Evolutionary conservation across 306 rosid genomes (phyloP).

Genomic region (Pterocarpus santalinus): DNA sequence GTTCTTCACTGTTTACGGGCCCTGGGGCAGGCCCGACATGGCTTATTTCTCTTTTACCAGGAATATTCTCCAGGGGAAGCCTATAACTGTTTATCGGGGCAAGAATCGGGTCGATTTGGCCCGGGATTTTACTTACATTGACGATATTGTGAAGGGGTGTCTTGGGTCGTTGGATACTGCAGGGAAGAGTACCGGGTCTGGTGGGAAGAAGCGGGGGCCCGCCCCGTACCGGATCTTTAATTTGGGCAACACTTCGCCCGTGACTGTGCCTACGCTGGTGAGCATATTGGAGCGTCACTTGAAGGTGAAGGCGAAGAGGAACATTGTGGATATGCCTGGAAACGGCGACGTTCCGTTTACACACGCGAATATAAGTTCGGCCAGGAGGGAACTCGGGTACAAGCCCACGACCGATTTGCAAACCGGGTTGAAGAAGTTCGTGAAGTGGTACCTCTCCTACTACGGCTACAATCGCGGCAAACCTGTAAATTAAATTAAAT

Average conservation of each 20-base stretch:
- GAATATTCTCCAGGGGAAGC: slow-evolving; percentile 82
- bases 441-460: slow-evolving; percentile 86
- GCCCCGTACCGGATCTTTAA: slow-evolving; percentile 85
- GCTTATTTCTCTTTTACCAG: slow-evolving; percentile 85
- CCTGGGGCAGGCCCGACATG: slow-evolving; percentile 98
- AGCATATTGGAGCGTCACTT: slow-evolving; percentile 74
- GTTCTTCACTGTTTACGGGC: slow-evolving; percentile 91
- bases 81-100: slow-evolving; percentile 87
- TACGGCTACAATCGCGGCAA: slow-evolving; percentile 79
- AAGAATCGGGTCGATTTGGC: slow-evolving; percentile 78
- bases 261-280: slow-evolving; percentile 83
- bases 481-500: slow-evolving; percentile 60
- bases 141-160: slow-evolving; percentile 87
- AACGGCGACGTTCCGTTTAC: slow-evolving; percentile 97
- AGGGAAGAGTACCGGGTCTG: slow-evolving; percentile 79
- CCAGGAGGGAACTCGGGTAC: slow-evolving; percentile 76
- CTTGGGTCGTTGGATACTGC: slow-evolving; percentile 81
- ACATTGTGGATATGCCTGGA: slow-evolving; percentile 87
- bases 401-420: slow-evolving; percentile 90
- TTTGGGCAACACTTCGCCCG: slow-evolving; percentile 87
- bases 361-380: slow-evolving; percentile 79
- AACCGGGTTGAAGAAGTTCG: slow-evolving; percentile 93
- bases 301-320: slow-evolving; percentile 87
- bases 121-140: slow-evolving; percentile 85
- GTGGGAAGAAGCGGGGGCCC: slow-evolving; percentile 77